phyloP scores from a whole-genome alignment of 768 basidiomycete genomes.

The Lentinus tigrinus region DNA sequence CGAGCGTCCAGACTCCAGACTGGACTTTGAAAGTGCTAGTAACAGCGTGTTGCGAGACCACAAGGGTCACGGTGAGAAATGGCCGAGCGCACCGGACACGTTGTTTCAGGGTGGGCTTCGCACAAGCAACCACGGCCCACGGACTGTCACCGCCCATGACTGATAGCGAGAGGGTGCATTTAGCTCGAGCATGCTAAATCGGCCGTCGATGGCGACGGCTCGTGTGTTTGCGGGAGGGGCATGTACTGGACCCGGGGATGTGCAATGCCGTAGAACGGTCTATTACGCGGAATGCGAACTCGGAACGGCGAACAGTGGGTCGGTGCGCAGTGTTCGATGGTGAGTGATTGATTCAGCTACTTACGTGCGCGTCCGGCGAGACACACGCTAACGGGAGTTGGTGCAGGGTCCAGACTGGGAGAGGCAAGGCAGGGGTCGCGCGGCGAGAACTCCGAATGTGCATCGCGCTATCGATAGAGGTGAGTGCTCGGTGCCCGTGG shows the following conservation, averaged over 20 bases:
- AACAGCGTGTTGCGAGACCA: neutral
- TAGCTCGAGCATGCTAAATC: neutral
- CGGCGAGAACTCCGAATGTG: neutral
- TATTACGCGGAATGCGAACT: too few relatives aligned
- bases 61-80: slow-evolving; percentile 6
- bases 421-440: neutral
- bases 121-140: slow-evolving; percentile 5
- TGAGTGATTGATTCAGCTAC: neutral
- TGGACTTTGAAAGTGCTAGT: neutral
- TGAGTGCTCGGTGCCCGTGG: neutral
- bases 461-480: neutral
- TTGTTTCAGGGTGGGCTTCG: slow-evolving; percentile 5
- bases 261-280: neutral
- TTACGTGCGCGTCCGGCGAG: neutral
- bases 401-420: neutral
- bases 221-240: neutral
- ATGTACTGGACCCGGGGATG: neutral
- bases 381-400: neutral
- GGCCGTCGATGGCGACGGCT: neutral
- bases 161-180: neutral
- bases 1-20: too few relatives aligned
- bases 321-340: neutral
- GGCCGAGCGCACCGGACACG: slow-evolving; percentile 15
- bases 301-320: neutral
- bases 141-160: slow-evolving; percentile 10